Base-by-base conservation (phyloP, 805 yeast genomes). In the Grigorovia yakushimaensis region DNA sequence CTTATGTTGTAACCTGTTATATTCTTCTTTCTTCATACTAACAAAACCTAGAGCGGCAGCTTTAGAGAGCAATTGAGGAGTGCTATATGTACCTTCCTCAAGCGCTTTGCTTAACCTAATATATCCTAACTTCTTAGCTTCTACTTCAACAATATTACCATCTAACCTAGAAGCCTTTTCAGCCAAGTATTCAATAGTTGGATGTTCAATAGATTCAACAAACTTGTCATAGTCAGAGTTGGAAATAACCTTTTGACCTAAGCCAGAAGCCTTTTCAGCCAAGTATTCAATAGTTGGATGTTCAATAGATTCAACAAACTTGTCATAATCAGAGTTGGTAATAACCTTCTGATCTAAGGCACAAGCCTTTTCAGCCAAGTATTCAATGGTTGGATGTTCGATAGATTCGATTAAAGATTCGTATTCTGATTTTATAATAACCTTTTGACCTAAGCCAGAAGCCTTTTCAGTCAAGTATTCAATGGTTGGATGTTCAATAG, bases 321-420 rank as follows among this genome's bases (percentile, higher is more conserved):
- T 21, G 22, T 21, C 7, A 11, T 36, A 20, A 23, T 22, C 44
- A n/a, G 18, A 54, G 15, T 10, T 51, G 47, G n/a, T n/a, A n/a
- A n/a, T n/a, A n/a, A n/a, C n/a, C 18, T 39, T 46, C 35, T 44
- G 46, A 10, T 51, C 51, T 2, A 27, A 41, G 4, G 43, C 15
- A 17, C 43, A 46, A 19, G 51, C n/a, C 19, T 27, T 39, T 17
- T 30, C n/a, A 6, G 39, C 48, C 49, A 49, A 33, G 17, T 30
- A 44, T 5, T 55, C 62, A 11, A 57, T 17, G 7, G 51, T 27
- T 11, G 60, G 58, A 9, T 43, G 20, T 7, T 49, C 48, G 13
- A 40, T 10, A 6, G 18, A 23, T 17, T 40, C 40, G 4, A n/a
- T 27, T 35, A 30, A 30, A 13, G 41, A 17, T 6, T 4, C 19